Evolutionary conservation across 2,329 filamentous ascomycete genomes (phyloP).

Genomic region (Rhynchosporium secalis): DNA sequence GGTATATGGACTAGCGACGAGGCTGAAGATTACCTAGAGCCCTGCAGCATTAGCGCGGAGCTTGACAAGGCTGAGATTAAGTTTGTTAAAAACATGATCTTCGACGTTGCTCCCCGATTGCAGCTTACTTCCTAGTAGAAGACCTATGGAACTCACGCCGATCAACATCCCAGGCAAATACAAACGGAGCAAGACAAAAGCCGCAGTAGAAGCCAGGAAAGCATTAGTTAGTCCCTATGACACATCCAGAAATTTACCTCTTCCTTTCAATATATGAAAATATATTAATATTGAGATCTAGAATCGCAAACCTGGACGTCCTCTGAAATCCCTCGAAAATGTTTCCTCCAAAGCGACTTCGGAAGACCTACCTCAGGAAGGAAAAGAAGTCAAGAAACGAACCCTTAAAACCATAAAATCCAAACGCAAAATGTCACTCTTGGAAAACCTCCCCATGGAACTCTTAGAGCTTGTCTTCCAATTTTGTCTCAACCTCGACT

Average conservation of each 20-base stretch:
- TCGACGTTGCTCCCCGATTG: not conserved
- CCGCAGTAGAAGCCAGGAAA: constrained; percentile 30
- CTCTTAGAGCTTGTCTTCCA: constrained; percentile 38
- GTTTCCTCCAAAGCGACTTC: not conserved
- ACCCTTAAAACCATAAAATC: constrained; percentile 36
- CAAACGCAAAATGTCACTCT: constrained; percentile 32
- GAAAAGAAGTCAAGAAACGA: constrained; percentile 23
- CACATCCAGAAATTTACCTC: not conserved
- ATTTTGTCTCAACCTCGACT: constrained; percentile 34
- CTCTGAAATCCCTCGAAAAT: constrained; percentile 1
- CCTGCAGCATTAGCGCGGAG: not conserved
- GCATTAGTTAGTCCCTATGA: constrained; percentile 25
- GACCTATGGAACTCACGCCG: constrained; percentile 35
- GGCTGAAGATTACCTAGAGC: not conserved
- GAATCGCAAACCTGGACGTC: constrained; percentile 15
- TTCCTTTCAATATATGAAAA: too few relatives aligned
- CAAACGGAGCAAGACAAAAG: constrained; percentile 30
- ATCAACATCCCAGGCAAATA: constrained; percentile 39
- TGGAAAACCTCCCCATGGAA: constrained; percentile 39
- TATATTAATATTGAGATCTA: not conserved
- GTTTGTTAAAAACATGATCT: not conserved
- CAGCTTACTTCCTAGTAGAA: not conserved
- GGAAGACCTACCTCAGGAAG: not conserved
- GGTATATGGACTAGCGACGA: not conserved
- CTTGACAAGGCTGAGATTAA: constrained; percentile 17